Evolutionary conservation across 129 eudicot species (phyloP), one percentile per base, ranked within the genome.

Genomic region (Tanacetum coccineum): DNA sequence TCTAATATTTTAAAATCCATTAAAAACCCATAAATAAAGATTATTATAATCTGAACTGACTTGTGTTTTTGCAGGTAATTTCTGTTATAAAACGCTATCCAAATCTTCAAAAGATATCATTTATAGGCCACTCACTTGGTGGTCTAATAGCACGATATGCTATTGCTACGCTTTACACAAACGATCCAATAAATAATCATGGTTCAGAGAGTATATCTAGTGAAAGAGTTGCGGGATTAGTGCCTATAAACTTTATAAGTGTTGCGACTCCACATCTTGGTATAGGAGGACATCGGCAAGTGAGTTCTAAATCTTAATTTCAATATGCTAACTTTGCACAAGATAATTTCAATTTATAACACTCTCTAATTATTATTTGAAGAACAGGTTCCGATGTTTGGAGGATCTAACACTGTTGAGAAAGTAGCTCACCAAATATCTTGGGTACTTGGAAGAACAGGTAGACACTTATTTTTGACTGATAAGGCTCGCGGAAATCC

Each of bases 241-340:
- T 89, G 72, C 99, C 99, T 19, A 66, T 84, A 19, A 94, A 86
- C 73, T 94, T 89, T 52, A 81, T 94, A 18, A 94, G 95, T 15
- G 64, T 74, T 59, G 99, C 99, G 47, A 84, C 99, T 14, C 99
- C 99, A 30, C 96, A 94, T 76, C 90, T 94, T 54, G 99, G 99
- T 54, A 76, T 88, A 8, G 87, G 93, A 71, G 99, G 99, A 14
- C 95, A 89, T 67, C 81, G 76, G 67, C 99, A 92, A 85, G 98
- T 91, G 54, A 62, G 67, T 65, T 55, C 26, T 46, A 74, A 64
- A 12, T 52, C 54, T 52, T 3, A n/a, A 15, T 39, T 72, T 62
- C 21, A 61, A 50, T 49, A 20, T 42, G 21, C 25, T 42, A 56
- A 28, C 19, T 53, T 64, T 45, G 44, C 42, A 36, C 42, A 0